Conservation (phyloP, 257 asterid species). For the Avicennia marina region DNA sequence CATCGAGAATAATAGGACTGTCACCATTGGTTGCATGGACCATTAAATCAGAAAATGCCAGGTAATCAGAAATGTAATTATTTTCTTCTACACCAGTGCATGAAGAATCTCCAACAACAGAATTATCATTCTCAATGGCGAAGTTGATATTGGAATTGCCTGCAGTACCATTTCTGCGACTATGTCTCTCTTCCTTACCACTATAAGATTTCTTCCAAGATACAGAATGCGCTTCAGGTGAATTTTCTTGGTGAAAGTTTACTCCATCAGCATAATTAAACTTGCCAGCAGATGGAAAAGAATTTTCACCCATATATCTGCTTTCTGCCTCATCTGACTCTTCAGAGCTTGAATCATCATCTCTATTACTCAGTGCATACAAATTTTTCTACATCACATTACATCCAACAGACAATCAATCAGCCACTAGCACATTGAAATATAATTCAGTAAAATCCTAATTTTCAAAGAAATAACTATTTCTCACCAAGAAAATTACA, state of each 20-base stretch:
- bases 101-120: constrained; percentile 43
- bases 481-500: not conserved
- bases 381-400: constrained; percentile 34
- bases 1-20: constrained; percentile 38
- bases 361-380: constrained; percentile 24
- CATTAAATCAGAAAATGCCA: constrained; percentile 82
- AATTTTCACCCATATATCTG: constrained; percentile 56
- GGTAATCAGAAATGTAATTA: constrained; percentile 59
- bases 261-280: constrained; percentile 29
- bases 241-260: constrained; percentile 37
- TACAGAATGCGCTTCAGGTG: constrained; percentile 24
- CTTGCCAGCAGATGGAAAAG: constrained; percentile 33
- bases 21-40: constrained; percentile 50
- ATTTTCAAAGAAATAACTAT: not conserved
- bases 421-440: constrained; percentile 6
- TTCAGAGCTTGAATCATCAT: constrained; percentile 56
- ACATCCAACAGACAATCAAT: constrained; percentile 12
- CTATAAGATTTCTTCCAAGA: not conserved
- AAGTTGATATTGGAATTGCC: constrained; percentile 21
- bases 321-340: constrained; percentile 90
- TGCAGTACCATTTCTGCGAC: constrained; percentile 6
- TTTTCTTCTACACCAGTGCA: constrained; percentile 34
- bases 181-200: constrained; percentile 3
- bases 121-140: constrained; percentile 31
- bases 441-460: not conserved